phyloP scores from a whole-genome alignment of 129 eudicot species.

The Centaurea solstitialis region DNA sequence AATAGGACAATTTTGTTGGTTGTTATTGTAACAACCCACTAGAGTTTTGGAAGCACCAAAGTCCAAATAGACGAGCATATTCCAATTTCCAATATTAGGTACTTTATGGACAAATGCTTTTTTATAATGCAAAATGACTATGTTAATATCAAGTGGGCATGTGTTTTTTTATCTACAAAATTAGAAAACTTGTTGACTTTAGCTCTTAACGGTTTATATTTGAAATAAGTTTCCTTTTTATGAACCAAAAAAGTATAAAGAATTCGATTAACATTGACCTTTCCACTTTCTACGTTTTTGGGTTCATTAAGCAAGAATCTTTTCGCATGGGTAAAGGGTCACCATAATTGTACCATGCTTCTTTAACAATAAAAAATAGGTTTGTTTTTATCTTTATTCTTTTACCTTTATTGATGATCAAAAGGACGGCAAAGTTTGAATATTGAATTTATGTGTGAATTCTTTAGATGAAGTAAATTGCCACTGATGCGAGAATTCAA shows the following conservation, averaged over 20 bases:
- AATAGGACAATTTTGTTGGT: neutral
- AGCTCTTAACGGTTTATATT: neutral
- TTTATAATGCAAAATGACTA: neutral
- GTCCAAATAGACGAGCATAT: neutral
- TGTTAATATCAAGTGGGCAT: neutral
- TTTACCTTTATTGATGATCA: neutral
- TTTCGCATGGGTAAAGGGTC: neutral
- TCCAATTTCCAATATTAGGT: neutral
- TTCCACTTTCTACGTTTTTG: neutral
- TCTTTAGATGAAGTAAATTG: neutral
- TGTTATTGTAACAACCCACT: neutral
- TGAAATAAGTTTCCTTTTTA: neutral
- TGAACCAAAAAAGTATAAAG: neutral
- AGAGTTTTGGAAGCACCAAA: neutral
- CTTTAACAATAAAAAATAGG: neutral
- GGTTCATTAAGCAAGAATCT: neutral
- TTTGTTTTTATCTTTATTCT: neutral
- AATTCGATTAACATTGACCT: neutral
- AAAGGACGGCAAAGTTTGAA: neutral
- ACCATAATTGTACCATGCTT: neutral
- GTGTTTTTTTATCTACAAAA: neutral
- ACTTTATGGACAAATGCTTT: neutral
- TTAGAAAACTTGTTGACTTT: neutral
- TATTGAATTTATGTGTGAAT: neutral
- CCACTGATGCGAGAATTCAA: neutral